Conservation (phyloP, 2,329 filamentous ascomycete species). For the Cercospora zeae-maydis region DNA sequence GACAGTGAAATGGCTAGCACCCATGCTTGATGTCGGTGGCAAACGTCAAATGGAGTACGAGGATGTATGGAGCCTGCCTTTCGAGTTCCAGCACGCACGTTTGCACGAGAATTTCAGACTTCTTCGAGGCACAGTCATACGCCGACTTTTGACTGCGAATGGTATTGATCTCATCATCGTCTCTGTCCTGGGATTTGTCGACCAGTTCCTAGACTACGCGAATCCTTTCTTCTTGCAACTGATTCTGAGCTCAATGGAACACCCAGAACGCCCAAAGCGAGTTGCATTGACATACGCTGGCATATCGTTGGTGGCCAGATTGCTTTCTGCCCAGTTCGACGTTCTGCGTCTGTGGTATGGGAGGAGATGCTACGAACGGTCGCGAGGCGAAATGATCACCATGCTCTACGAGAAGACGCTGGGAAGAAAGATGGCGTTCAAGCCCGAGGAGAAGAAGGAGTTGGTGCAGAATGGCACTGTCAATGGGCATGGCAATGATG, state of each 20-base stretch:
- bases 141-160: conserved; percentile 69
- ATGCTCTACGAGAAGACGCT: conserved; percentile 79
- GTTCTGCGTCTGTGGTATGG: conserved; percentile 76
- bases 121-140: conserved; percentile 68
- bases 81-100: conserved; percentile 74
- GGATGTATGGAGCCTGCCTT: conserved; percentile 77
- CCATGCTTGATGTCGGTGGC: conserved; percentile 65
- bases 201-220: conserved; percentile 54
- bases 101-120: conserved; percentile 72
- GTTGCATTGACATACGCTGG: conserved; percentile 64
- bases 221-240: conserved; percentile 69
- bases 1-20: conserved; percentile 76
- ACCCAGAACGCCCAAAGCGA: conserved; percentile 48
- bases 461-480: conserved; percentile 19
- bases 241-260: conserved; percentile 64
- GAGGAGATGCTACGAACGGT: conserved; percentile 79
- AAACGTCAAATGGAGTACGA: conserved; percentile 66
- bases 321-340: conserved; percentile 61
- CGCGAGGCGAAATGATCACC: conserved; percentile 78
- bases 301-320: conserved; percentile 57
- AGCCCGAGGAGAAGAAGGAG: conserved; percentile 20
- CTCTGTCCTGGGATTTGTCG: conserved; percentile 60
- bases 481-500: conserved; percentile 21
- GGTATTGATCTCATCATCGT: conserved; percentile 72
- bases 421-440: conserved; percentile 56